Evolutionary conservation across 2,329 filamentous ascomycete species (phyloP).

Genomic region (Clonostachys sp.): DNA sequence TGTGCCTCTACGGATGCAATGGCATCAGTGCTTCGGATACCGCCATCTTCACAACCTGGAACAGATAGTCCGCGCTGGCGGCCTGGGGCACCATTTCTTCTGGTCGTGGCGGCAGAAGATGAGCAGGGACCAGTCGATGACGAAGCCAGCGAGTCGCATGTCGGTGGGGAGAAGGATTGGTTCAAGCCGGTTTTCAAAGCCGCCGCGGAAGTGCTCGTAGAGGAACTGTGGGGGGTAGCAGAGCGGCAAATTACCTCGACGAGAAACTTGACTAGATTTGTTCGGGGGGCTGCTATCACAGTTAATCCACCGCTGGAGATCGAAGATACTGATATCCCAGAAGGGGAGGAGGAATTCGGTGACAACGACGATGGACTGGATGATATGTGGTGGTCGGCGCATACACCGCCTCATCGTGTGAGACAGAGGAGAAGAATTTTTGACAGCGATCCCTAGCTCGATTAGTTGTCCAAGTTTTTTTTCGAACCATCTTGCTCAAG

Average conservation of each 20-base stretch:
- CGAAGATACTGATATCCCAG: not conserved
- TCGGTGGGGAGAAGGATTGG: not conserved
- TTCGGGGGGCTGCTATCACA: not conserved
- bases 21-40: not conserved
- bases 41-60: not conserved
- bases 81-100: not conserved
- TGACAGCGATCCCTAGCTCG: too few relatives aligned
- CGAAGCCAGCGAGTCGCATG: not conserved
- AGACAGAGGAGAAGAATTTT: not conserved
- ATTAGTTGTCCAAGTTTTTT: too few relatives aligned
- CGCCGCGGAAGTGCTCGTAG: conserved; percentile 8
- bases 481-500: too few relatives aligned
- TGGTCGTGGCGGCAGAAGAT: not conserved
- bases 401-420: not conserved
- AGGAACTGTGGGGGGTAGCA: conserved; percentile 7
- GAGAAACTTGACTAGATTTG: not conserved
- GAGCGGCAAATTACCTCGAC: not conserved
- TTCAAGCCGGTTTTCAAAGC: conserved; percentile 10
- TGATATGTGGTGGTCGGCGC: not conserved
- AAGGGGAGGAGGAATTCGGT: not conserved
- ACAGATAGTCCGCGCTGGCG: not conserved
- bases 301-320: not conserved
- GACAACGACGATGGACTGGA: not conserved
- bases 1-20: not conserved
- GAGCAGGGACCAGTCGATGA: not conserved